These are phyloP conservation scores for Nemania sp. DNA, from an alignment of 2,329 filamentous ascomycete genomes.

Conservation along the genomic window DNA sequence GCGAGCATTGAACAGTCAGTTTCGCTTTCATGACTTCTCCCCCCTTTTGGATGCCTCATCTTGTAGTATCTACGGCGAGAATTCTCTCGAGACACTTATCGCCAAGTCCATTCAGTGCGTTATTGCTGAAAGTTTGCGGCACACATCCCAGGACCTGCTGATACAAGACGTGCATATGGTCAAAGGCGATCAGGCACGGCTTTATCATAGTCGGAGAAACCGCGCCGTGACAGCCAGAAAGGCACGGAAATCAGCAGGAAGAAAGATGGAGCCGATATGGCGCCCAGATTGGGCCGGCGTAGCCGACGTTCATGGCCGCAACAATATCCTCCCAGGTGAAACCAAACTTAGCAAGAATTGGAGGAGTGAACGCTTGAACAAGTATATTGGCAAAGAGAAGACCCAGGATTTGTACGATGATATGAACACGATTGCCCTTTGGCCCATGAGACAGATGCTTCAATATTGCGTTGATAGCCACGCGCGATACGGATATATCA, in stretches of 20 bases:
- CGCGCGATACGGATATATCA: constrained; percentile 1
- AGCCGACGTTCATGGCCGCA: background rate
- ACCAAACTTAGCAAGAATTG: constrained; percentile 4
- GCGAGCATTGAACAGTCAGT: background rate
- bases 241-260: no score
- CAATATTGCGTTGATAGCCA: constrained; percentile 3
- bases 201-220: no score
- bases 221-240: no score
- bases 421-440: background rate
- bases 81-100: no score
- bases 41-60: background rate
- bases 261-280: background rate
- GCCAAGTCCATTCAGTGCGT: no score
- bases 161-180: no score
- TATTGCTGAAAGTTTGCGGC: no score
- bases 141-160: no score
- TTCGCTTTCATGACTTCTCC: background rate
- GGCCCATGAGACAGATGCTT: background rate
- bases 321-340: background rate
- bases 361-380: background rate
- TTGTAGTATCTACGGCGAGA: no score
- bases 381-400: background rate
- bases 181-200: no score
- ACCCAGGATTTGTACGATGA: no score
- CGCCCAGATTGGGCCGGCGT: background rate